Evolutionary conservation across 2,329 filamentous ascomycete genomes (phyloP), one percentile per base, ranked within the genome.

Genomic region (Myriosclerotinia curreyana): DNA sequence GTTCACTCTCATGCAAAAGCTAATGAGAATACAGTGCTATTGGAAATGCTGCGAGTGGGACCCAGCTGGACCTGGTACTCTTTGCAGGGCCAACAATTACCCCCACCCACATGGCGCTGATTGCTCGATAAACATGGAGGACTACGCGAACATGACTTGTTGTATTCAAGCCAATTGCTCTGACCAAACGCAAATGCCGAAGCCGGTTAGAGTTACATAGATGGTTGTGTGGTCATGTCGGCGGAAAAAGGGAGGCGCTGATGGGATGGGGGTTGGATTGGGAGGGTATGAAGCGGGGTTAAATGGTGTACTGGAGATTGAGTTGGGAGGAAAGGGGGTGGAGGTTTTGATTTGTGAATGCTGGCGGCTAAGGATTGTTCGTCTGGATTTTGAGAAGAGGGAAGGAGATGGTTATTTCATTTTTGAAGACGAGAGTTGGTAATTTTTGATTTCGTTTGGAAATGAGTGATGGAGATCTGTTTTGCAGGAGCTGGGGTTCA

Each of bases 21-120:
- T 31, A 31, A n/a, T 9, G 6, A 17, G 7, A 3, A 42, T 15
- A 42, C 7, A 55, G 15, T 42, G 53, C 53, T 40, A 55, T 20
- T 55, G 53, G 38, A 55, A 55, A 25, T 55, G 38, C 17, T 55
- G 53, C 22, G 53, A 55, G 12, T 31, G 28, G 2, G 22, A 42
- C 0, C 22, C 2, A 55, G 15, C 22, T 11, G 5, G 6, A 31
- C 28, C 28, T 5, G 53, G 38, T 2, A 55, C 22, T 0, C 53
- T 55, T 5, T 55, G 53, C 53, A 55, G 25, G 20, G 17, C 28
- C 4, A 55, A 55, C 3, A 22, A 22, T 5, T 9, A 22, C 11
- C 22, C 53, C 3, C 42, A 42, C 17, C 38, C 36, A 31, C 38
- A 55, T 25, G 53, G 5, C 1, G 17, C 28, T n/a, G 53, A 55